Evolutionary conservation across 106 monocot genomes (phyloP).

Genomic region (Allium fistulosum): DNA sequence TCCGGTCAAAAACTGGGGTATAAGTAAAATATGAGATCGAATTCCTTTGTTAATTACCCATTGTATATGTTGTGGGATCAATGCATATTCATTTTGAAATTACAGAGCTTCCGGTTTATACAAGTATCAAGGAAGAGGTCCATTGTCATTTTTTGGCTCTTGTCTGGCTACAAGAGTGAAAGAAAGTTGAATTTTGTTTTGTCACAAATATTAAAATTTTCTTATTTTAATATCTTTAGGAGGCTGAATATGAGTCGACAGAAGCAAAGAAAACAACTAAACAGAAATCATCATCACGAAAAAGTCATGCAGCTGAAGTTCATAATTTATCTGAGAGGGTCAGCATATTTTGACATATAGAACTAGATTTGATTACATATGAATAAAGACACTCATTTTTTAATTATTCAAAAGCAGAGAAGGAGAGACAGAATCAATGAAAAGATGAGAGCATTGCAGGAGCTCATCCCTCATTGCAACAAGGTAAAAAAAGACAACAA

Average conservation of each 20-base stretch:
- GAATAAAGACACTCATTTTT: too few species aligned
- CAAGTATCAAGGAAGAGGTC: too few species aligned
- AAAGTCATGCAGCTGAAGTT: slow-evolving; percentile 83
- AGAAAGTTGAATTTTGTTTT: not conserved
- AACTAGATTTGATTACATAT: too few species aligned
- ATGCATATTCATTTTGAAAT: too few species aligned
- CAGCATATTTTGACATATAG: not conserved
- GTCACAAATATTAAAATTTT: not conserved
- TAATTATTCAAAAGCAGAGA: slow-evolving; percentile 19
- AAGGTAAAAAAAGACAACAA: slow-evolving; percentile 28
- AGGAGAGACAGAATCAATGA: slow-evolving; percentile 74
- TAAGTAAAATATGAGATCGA: not conserved
- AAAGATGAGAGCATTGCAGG: slow-evolving; percentile 69
- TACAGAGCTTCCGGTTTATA: too few species aligned
- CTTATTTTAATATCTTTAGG: slow-evolving; percentile 29
- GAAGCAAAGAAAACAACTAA: slow-evolving; percentile 26
- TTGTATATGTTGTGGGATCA: too few species aligned
- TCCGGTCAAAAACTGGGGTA: not conserved
- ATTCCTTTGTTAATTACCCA: too few species aligned
- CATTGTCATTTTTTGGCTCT: too few species aligned
- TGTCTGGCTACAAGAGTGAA: too few species aligned
- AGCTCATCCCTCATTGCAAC: slow-evolving; percentile 71
- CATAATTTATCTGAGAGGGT: slow-evolving; percentile 96
- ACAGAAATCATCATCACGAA: slow-evolving; percentile 35
- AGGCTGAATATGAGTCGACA: slow-evolving; percentile 49